These are phyloP conservation scores for Silybum marianum DNA, from an alignment of 129 eudicot species.

Conservation along the genomic window DNA sequence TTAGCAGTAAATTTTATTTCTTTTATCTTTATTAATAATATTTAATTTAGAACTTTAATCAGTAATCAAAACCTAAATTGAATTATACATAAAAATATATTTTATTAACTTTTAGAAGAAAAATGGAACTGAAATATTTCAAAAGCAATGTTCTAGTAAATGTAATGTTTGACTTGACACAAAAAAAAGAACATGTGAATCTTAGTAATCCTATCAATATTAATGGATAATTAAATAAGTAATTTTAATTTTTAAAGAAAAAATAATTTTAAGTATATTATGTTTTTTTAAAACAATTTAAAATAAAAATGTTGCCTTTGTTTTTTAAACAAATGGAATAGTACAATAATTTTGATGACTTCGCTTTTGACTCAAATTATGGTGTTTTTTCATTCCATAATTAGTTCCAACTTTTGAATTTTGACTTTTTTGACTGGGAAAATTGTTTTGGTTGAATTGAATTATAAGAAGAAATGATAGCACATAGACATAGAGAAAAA, in stretches of 20 bases:
- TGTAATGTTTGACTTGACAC: too few species aligned
- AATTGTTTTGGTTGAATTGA: slow-evolving; percentile 18
- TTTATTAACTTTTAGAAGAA: too few species aligned
- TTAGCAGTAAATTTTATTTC: too few species aligned
- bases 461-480: slow-evolving; percentile 15
- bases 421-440: slow-evolving; percentile 31
- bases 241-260: background rate
- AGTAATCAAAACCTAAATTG: too few species aligned
- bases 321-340: background rate
- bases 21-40: too few species aligned
- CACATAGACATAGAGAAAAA: slow-evolving; percentile 22
- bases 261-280: background rate
- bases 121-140: background rate
- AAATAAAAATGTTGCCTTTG: background rate
- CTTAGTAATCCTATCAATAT: background rate
- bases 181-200: background rate
- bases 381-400: slow-evolving; percentile 25
- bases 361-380: slow-evolving; percentile 34
- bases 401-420: slow-evolving; percentile 27
- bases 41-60: background rate
- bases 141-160: too few species aligned
- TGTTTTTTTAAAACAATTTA: background rate
- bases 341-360: slow-evolving; percentile 23
- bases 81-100: background rate
- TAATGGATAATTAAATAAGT: background rate